Percentiles rank a stretch among this genome's conserved stretches.
These are phyloP conservation scores for Talaromyces sp. DNA, from an alignment of 2,329 filamentous ascomycete species.

Conservation along the genomic window DNA sequence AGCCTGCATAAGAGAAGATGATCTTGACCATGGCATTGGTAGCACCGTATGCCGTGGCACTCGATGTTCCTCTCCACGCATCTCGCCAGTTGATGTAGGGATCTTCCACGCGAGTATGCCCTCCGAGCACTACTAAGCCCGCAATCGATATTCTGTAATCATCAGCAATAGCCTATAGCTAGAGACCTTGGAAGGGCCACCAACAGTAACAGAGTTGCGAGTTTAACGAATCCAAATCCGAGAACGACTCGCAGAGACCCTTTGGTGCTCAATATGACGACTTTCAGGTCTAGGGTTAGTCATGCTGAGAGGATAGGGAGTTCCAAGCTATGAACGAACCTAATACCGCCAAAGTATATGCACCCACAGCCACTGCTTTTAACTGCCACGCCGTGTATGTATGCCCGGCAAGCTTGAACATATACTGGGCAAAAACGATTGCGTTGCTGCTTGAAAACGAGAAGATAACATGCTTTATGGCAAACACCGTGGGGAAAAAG, in stretches of 20 bases:
- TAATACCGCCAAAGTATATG: conserved; percentile 13
- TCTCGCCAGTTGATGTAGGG: conserved; percentile 55
- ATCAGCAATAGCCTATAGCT: conserved; percentile 11
- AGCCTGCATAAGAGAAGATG: conserved; percentile 58
- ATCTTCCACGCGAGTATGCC: conserved; percentile 50
- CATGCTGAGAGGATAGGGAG: background rate
- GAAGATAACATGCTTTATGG: conserved; percentile 60
- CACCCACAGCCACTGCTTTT: conserved; percentile 32
- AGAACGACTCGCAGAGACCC: conserved; percentile 58
- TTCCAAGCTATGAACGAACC: conserved; percentile 48
- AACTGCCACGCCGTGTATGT: conserved; percentile 24
- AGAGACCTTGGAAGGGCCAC: conserved; percentile 17
- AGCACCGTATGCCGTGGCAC: conserved; percentile 46
- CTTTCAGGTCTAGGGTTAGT: conserved; percentile 23
- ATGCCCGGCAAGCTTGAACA: conserved; percentile 26
- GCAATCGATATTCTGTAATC: conserved; percentile 51
- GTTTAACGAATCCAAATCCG: conserved; percentile 56
- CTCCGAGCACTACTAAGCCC: conserved; percentile 61
- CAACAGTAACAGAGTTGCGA: conserved; percentile 60
- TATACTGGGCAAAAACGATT: conserved; percentile 37
- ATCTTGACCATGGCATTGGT: conserved; percentile 59
- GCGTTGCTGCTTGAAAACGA: conserved; percentile 66
- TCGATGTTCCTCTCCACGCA: conserved; percentile 51
- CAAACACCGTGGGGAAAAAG: conserved; percentile 63
- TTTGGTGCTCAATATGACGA: conserved; percentile 54